These are phyloP conservation scores for Tolypocladium album DNA, from an alignment of 2,329 filamentous ascomycete genomes.

Conservation along the genomic window DNA sequence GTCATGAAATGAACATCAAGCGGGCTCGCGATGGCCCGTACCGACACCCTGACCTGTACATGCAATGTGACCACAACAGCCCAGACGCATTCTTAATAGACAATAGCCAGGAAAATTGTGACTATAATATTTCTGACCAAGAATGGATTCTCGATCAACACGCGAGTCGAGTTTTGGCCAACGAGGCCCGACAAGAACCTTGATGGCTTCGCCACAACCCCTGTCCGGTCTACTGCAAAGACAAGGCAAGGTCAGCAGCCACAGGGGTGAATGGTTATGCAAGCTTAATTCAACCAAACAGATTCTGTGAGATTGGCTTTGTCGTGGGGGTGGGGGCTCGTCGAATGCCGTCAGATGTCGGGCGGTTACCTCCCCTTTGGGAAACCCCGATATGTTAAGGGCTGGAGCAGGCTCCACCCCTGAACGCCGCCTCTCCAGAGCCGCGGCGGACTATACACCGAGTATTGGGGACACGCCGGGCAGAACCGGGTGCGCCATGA, in stretches of 20 bases:
- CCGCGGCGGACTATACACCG: background rate
- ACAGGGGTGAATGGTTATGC: background rate
- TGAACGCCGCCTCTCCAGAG: background rate
- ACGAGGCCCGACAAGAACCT: background rate
- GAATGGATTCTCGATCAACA: background rate
- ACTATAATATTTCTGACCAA: background rate
- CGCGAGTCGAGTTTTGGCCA: background rate
- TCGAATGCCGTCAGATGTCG: background rate
- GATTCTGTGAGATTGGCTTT: background rate
- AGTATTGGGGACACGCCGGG: background rate
- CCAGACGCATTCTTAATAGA: no score
- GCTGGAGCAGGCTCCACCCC: background rate
- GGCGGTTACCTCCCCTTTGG: background rate
- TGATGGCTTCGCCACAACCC: background rate
- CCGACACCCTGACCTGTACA: background rate
- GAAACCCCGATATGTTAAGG: background rate
- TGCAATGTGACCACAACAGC: background rate
- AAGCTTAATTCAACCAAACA: background rate
- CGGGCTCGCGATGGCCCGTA: background rate
- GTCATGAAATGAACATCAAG: background rate
- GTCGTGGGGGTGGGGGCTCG: no score
- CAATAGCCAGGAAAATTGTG: no score
- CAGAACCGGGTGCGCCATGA: background rate
- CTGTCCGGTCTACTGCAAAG: background rate
- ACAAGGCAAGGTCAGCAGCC: background rate